These are phyloP conservation scores for Hymenoscyphus albidus DNA, from an alignment of 2,329 filamentous ascomycete genomes.

Conservation along the genomic window DNA sequence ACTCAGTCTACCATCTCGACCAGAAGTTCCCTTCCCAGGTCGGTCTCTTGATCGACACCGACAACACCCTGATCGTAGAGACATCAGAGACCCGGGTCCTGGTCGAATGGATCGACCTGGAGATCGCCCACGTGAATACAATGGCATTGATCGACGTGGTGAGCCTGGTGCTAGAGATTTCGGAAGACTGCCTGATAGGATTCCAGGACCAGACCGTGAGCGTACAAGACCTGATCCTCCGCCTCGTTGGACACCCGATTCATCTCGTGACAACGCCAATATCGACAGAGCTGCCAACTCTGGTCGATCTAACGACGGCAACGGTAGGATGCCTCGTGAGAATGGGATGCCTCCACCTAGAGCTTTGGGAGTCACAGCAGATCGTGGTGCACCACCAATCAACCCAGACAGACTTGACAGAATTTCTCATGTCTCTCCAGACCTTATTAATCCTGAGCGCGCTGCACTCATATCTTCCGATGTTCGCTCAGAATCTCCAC, in stretches of 20 bases:
- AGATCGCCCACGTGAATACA: conserved; percentile 32
- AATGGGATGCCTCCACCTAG: conserved; percentile 31
- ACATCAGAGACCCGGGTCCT: conserved; percentile 28
- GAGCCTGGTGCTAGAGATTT: conserved; percentile 30
- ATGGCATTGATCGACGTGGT: conserved; percentile 28
- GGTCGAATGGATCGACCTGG: conserved; percentile 27
- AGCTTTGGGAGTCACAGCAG: conserved; percentile 19
- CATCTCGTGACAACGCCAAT: conserved; percentile 31
- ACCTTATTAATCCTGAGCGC: conserved; percentile 35
- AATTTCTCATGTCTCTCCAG: conserved; percentile 24
- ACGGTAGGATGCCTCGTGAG: conserved; percentile 32
- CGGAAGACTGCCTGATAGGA: conserved; percentile 26
- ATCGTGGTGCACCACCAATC: conserved; percentile 22
- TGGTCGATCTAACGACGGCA: conserved; percentile 24
- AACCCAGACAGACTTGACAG: conserved; percentile 2
- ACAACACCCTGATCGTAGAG: conserved; percentile 33
- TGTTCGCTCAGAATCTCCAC: conserved; percentile 30
- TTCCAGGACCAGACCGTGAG: conserved; percentile 25
- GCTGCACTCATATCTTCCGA: conserved; percentile 33
- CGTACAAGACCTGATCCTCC: conserved; percentile 30
- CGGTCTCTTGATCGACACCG: conserved; percentile 30
- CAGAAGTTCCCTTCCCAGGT: conserved; percentile 34
- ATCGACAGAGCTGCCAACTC: conserved; percentile 26
- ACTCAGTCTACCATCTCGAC: conserved; percentile 32
- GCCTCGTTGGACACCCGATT: conserved; percentile 31